Base-by-base conservation (phyloP, 139 green algal species). In the Medakamo hakoo region DNA sequence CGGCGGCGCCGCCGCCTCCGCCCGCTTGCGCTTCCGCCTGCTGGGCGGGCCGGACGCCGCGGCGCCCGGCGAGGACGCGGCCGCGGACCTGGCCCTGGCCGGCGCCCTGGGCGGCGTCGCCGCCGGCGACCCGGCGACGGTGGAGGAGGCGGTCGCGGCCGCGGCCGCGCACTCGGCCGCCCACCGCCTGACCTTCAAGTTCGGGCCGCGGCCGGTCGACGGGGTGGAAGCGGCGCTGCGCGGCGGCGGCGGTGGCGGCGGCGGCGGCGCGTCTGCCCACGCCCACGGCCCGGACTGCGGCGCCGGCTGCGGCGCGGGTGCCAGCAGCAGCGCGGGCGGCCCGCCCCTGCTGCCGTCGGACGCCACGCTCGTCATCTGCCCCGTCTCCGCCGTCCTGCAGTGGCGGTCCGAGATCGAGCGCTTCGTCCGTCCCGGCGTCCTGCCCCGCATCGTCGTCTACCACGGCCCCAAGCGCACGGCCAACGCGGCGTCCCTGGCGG, bases 291-390 rank as follows among this genome's bases (percentile, higher is more conserved):
- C 9, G 9, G 40, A 9, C 16, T 16, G 9, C 40, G 9, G 16
- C 40, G 40, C 16, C 40, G 16, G 16, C 9, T 9, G 9, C 40
- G 40, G 16, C 40, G 9, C 40, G 9, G 16, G 9, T 16, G 40
- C 40, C 40, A 52, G 9, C 40, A 49, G 1, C 27, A 3, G 5
- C 3, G 18, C 16, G 2, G 67, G 32, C 32, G 24, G 23, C 57
- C 32, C 20, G 20, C 26, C 20, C 58, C 25, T 26, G 14, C 18
- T 56, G 23, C 9, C 84, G 67, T 77, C 68, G 61, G 58, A 68
- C 49, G 79, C 87, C n/a, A 98, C 90, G 5, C 80, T 97, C 30
- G 88, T 97, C 48, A 70, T 98, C 21, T 95, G 88, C 72, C 91
- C 91, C 14, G 70, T 95, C 58, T 84, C 95, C 26, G 91, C 91